Conservation (phyloP, 225 moss, liverwort and hornwort genomes). For the Asterella californica region DNA sequence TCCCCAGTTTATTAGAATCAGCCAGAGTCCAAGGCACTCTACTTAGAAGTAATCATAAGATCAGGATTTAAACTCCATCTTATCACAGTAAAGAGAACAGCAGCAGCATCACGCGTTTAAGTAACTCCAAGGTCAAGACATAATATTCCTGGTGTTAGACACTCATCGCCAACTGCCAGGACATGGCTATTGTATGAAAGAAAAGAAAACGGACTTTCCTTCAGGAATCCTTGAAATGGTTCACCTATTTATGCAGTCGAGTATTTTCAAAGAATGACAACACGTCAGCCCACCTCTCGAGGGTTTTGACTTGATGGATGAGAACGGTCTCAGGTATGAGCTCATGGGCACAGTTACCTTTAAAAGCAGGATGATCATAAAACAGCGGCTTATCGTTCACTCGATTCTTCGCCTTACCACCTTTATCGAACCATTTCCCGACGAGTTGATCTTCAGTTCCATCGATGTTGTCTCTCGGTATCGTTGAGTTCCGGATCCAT, state of each 20-base stretch:
- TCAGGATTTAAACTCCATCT: no score
- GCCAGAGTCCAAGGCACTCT: no score
- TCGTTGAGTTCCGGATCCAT: slow-evolving; percentile 51
- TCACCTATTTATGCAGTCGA: slow-evolving; percentile 13
- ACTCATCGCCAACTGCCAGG: no score
- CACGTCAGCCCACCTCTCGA: slow-evolving; percentile 52
- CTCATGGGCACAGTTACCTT: slow-evolving; percentile 52
- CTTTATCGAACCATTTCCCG: slow-evolving; percentile 57
- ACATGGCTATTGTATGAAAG: no score
- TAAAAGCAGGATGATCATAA: slow-evolving; percentile 67
- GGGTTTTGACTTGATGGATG: slow-evolving; percentile 63
- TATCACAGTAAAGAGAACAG: no score
- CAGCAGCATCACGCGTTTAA: no score
- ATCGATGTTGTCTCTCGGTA: slow-evolving; percentile 31
- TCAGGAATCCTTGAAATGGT: not conserved
- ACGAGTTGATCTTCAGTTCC: slow-evolving; percentile 68
- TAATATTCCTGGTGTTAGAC: no score
- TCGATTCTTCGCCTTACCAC: slow-evolving; percentile 60
- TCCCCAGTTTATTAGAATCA: no score
- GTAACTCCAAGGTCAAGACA: no score
- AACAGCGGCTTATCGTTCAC: slow-evolving; percentile 74
- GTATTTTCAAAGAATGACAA: slow-evolving; percentile 50
- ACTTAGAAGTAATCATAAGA: no score
- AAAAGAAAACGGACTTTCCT: no score
- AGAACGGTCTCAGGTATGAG: slow-evolving; percentile 65